These are phyloP conservation scores for Colletotrichum lupini DNA, from an alignment of 2,329 filamentous ascomycete species.

Conservation along the genomic window DNA sequence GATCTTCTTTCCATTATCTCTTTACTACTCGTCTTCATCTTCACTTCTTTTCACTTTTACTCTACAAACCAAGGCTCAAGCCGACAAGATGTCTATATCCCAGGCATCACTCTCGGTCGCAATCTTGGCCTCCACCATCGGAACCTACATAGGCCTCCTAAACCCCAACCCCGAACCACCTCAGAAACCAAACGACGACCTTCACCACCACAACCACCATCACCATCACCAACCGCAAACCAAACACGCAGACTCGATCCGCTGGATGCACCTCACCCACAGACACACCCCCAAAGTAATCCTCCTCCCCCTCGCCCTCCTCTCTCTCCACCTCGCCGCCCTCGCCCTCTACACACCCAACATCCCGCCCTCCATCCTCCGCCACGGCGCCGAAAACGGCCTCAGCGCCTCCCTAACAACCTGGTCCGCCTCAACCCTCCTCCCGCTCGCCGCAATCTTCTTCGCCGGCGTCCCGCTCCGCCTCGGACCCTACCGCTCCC, in stretches of 20 bases:
- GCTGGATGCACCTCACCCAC: constrained; percentile 41
- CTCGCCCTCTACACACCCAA: constrained; percentile 38
- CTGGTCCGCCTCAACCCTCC: constrained; percentile 48
- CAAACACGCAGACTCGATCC: constrained; percentile 33
- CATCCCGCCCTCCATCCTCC: constrained; percentile 38
- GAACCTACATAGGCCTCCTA: constrained; percentile 44
- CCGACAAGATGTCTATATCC: not conserved
- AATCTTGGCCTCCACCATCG: constrained; percentile 42
- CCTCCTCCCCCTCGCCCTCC: constrained; percentile 40
- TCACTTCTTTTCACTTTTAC: not conserved
- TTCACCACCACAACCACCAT: not conserved
- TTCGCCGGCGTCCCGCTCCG: constrained; percentile 43
- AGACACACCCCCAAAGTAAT: constrained; percentile 37
- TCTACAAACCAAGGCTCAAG: not conserved
- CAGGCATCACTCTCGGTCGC: constrained; percentile 1
- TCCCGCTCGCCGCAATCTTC: constrained; percentile 47
- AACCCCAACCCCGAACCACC: constrained; percentile 44
- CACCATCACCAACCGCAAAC: not conserved
- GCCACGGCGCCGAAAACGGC: constrained; percentile 44
- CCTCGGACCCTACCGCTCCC: constrained; percentile 51
- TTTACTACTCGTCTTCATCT: too few relatives aligned
- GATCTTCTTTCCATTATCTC: not conserved
- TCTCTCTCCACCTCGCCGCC: constrained; percentile 38
- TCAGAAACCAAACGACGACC: constrained; percentile 36
- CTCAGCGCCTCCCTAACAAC: constrained; percentile 46